These are phyloP conservation scores for Lagenaria siceraria DNA, from an alignment of 306 rosid genomes.

Conservation along the genomic window DNA sequence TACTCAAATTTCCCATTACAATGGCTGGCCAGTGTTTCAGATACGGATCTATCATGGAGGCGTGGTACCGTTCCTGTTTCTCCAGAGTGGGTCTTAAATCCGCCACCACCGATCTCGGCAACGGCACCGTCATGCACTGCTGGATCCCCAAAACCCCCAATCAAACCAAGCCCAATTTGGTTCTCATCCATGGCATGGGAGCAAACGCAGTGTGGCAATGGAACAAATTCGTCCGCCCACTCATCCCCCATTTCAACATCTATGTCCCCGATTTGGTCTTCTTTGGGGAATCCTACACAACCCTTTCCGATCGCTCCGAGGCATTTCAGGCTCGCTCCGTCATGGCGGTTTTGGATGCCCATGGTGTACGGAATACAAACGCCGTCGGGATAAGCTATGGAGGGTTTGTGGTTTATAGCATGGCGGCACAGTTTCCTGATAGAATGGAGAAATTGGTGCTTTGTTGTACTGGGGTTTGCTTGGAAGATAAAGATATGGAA, in stretches of 20 bases:
- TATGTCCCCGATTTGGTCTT: slow-evolving; percentile 79
- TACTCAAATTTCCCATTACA: neutral
- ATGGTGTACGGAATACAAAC: slow-evolving; percentile 22
- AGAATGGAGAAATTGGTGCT: slow-evolving; percentile 51
- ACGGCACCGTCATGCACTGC: slow-evolving; percentile 70
- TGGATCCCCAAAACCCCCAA: slow-evolving; percentile 52
- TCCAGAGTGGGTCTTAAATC: slow-evolving; percentile 53
- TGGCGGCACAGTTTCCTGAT: slow-evolving; percentile 69
- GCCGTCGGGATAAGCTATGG: slow-evolving; percentile 77
- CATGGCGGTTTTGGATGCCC: slow-evolving; percentile 43
- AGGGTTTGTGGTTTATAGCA: slow-evolving; percentile 70
- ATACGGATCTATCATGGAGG: slow-evolving; percentile 28
- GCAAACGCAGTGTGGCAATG: slow-evolving; percentile 99
- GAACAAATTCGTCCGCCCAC: slow-evolving; percentile 47
- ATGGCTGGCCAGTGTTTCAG: slow-evolving; percentile 46
- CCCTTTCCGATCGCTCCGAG: slow-evolving; percentile 53
- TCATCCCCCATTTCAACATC: slow-evolving; percentile 56
- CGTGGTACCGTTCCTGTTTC: slow-evolving; percentile 45
- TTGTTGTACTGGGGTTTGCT: slow-evolving; percentile 67
- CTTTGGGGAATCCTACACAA: slow-evolving; percentile 67
- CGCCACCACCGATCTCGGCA: slow-evolving; percentile 63
- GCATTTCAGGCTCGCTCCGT: slow-evolving; percentile 67
- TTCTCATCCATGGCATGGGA: slow-evolving; percentile 78
- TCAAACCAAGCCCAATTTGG: slow-evolving; percentile 38
- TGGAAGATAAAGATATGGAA: slow-evolving; percentile 71